These are phyloP conservation scores for Cenchrus fungigraminus DNA, from an alignment of 176 grass and related monocot species.

Conservation along the genomic window DNA sequence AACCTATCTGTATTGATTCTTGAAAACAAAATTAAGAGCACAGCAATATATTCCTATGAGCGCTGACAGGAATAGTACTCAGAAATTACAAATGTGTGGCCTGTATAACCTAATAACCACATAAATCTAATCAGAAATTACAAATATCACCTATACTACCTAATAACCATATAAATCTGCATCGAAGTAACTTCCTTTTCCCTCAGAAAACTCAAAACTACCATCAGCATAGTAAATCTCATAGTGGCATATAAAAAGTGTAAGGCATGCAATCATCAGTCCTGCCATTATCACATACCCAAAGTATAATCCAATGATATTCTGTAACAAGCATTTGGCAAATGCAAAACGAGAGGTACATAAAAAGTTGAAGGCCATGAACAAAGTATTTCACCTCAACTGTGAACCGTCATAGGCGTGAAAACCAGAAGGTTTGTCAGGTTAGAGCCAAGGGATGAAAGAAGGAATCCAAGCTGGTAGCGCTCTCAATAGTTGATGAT, in stretches of 20 bases:
- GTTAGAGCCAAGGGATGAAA: no score
- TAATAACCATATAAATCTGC: not conserved
- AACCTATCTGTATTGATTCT: slow-evolving; percentile 4
- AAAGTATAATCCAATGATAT: not conserved
- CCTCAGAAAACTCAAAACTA: not conserved
- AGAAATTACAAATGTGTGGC: not conserved
- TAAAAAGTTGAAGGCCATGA: not conserved
- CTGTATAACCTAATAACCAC: no score
- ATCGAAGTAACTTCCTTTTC: not conserved
- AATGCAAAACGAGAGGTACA: not conserved
- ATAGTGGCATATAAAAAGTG: not conserved
- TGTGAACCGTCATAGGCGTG: no score
- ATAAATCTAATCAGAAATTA: no score
- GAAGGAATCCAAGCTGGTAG: no score
- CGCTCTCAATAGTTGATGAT: no score
- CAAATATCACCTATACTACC: not conserved
- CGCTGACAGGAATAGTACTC: not conserved
- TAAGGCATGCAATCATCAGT: not conserved
- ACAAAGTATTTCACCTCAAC: no score
- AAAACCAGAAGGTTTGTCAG: no score
- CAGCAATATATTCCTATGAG: not conserved
- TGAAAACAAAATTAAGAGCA: not conserved
- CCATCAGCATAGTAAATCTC: not conserved
- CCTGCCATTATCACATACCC: not conserved
- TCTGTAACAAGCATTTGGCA: not conserved